phyloP scores from a whole-genome alignment of 169 alveolate genomes.

The Prorocentrum cordatum region DNA sequence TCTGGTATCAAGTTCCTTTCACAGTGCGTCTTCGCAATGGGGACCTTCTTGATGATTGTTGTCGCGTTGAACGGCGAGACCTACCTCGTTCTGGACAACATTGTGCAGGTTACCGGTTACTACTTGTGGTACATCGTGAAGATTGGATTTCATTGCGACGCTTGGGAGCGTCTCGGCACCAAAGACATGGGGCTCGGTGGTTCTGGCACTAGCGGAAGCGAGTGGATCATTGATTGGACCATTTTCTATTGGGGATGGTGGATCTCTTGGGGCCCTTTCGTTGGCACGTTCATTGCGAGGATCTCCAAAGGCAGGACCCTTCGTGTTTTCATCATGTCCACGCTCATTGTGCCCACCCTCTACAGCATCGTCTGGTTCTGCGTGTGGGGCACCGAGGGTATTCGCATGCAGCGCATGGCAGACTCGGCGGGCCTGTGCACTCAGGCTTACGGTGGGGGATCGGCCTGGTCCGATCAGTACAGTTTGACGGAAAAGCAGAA shows the following conservation, averaged over 20 bases:
- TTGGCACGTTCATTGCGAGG: slow-evolving; percentile 34
- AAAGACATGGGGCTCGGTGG: not conserved
- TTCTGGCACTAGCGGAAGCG: slow-evolving; percentile 15
- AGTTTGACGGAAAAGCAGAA: not conserved
- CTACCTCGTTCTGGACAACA: slow-evolving; percentile 6
- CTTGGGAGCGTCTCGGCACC: slow-evolving; percentile 1
- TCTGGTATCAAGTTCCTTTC: slow-evolving; percentile 16
- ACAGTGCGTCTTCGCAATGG: slow-evolving; percentile 7
- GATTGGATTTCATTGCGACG: slow-evolving; percentile 7
- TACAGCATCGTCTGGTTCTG: slow-evolving; percentile 19
- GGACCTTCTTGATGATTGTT: slow-evolving; percentile 18
- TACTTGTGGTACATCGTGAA: slow-evolving; percentile 7
- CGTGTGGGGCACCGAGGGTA: slow-evolving; percentile 16
- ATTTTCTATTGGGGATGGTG: slow-evolving; percentile 65
- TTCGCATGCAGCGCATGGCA: slow-evolving; percentile 39
- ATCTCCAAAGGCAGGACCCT: slow-evolving; percentile 43
- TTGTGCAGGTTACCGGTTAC: not conserved
- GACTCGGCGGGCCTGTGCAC: too few relatives aligned
- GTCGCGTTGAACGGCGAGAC: slow-evolving; percentile 6
- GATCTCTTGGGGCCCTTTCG: slow-evolving; percentile 47
- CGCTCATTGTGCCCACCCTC: slow-evolving; percentile 9
- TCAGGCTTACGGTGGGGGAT: not conserved
- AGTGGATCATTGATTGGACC: slow-evolving; percentile 10
- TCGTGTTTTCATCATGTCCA: not conserved
- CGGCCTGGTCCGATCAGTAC: not conserved